These are phyloP conservation scores for Albatrellus sp. DNA, from an alignment of 1,284 basidiomycete species.

Conservation along the genomic window DNA sequence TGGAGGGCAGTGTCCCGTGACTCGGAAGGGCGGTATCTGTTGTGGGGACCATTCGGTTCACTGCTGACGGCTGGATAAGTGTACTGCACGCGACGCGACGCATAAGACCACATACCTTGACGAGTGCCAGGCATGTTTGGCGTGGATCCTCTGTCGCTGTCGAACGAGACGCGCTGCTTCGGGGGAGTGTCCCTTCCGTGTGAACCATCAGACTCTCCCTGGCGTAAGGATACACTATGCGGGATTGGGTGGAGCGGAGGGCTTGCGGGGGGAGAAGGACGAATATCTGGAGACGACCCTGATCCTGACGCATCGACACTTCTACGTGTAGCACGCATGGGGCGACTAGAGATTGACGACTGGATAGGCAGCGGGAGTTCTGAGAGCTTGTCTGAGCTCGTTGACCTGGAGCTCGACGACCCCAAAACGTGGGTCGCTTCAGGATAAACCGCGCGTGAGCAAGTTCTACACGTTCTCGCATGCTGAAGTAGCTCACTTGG, in stretches of 20 bases:
- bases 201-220: conserved; percentile 18
- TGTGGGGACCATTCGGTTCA: conserved; percentile 3
- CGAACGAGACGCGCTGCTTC: conserved; percentile 27
- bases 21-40: conserved; percentile 9
- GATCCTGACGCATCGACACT: conserved; percentile 16
- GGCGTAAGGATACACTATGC: conserved; percentile 11
- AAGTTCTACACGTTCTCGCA: neutral
- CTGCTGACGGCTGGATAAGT: neutral
- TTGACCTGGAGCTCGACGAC: conserved; percentile 20
- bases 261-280: conserved; percentile 14
- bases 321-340: conserved; percentile 13
- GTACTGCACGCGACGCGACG: too few relatives aligned
- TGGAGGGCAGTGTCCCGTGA: conserved; percentile 2
- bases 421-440: conserved; percentile 12
- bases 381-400: conserved; percentile 27
- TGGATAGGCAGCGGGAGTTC: conserved; percentile 22
- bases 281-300: conserved; percentile 15
- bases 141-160: conserved; percentile 22
- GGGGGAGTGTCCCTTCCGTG: conserved; percentile 18
- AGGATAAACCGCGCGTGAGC: neutral
- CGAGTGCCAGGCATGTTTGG: conserved; percentile 19
- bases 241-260: conserved; percentile 12
- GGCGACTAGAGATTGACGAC: conserved; percentile 15
- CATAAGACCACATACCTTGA: conserved; percentile 15
- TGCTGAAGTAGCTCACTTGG: neutral